Evolutionary conservation across 2,329 filamentous ascomycete species (phyloP), one percentile per base, ranked within the genome.

Genomic region (Xylariaceae sp.): DNA sequence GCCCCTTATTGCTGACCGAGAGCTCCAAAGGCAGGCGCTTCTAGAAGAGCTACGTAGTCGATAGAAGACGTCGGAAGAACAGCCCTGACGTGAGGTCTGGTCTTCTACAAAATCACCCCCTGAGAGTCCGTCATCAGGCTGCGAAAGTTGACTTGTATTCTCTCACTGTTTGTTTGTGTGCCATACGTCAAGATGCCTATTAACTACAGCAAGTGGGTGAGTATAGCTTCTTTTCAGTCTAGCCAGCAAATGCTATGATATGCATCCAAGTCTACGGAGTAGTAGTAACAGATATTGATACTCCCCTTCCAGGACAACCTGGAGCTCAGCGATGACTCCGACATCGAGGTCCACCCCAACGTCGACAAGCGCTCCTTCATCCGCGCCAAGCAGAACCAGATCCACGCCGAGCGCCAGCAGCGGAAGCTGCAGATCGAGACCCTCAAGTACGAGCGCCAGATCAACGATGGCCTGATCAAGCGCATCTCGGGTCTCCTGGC

Each of bases 331-430:
- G 94, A 99, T 76, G 94, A 99, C 77, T 97, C 92, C 55, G 94
- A 99, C 71, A 88, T 99, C 69, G 94, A 99, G 78, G 94, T 97
- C 55, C 94, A 99, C 76, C 94, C 94, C 62, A 99, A 99, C 73
- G 94, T 99, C 73, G 94, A 99, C 79, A 99, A 99, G 76, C 86
- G 88, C 55, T 97, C 93, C 62, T 99, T 99, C 76, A 99, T 99
- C 74, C 90, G 93, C 66, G 95, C 94, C 65, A 99, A 99, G 78
- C 94, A 97, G 78, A 88, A 87, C 68, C 92, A 99, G 77, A 99
- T 99, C 69, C 94, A 99, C 75, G 86, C 92, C 71, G 88, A 97
- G 73, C 88, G 94, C 57, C 81, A 87, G 66, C 88, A 95, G 70
- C 88, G 94, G 59, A 90, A 89, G 73, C 86, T 89, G 68, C 88